phyloP scores from a whole-genome alignment of 139 green algal species.

The Chlamydomonas sphaeroides region DNA sequence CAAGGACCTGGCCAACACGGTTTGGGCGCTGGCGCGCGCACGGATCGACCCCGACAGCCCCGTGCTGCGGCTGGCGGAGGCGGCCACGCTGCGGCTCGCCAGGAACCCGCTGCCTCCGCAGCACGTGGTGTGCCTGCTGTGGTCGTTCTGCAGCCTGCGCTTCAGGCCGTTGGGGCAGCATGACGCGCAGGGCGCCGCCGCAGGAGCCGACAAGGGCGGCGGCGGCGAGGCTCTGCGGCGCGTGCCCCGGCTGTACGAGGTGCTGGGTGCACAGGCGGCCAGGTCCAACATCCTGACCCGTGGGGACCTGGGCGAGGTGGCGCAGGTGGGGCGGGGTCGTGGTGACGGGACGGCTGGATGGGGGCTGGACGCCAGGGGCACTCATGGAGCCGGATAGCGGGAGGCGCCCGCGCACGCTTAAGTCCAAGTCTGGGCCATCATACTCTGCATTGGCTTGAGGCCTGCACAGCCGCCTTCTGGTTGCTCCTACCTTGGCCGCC shows the following conservation, averaged over 20 bases:
- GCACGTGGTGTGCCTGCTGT: slow-evolving; percentile 42
- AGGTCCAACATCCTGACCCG: too few species aligned
- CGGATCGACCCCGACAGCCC: neutral
- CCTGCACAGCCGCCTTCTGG: too few species aligned
- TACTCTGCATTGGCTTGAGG: too few species aligned
- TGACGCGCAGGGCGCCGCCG: neutral
- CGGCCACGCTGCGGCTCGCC: neutral
- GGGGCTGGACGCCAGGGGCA: too few species aligned
- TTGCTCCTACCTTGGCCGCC: too few species aligned
- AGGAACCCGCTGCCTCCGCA: slow-evolving; percentile 8
- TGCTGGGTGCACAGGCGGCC: too few species aligned
- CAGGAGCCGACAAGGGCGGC: neutral
- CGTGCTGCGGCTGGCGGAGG: slow-evolving; percentile 17
- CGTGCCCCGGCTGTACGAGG: neutral
- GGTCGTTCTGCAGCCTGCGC: slow-evolving; percentile 5
- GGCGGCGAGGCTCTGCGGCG: neutral
- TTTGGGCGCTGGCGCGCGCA: slow-evolving; percentile 42
- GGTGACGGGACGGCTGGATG: too few species aligned
- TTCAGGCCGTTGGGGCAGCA: neutral
- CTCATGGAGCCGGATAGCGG: too few species aligned
- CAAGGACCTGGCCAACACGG: slow-evolving; percentile 42
- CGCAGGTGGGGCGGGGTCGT: slow-evolving; percentile 17
- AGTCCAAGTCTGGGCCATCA: too few species aligned
- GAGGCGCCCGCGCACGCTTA: too few species aligned
- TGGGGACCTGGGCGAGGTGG: neutral